Base-by-base conservation (phyloP, 2,329 filamentous ascomycete genomes). In the Hypoxylon sp. region DNA sequence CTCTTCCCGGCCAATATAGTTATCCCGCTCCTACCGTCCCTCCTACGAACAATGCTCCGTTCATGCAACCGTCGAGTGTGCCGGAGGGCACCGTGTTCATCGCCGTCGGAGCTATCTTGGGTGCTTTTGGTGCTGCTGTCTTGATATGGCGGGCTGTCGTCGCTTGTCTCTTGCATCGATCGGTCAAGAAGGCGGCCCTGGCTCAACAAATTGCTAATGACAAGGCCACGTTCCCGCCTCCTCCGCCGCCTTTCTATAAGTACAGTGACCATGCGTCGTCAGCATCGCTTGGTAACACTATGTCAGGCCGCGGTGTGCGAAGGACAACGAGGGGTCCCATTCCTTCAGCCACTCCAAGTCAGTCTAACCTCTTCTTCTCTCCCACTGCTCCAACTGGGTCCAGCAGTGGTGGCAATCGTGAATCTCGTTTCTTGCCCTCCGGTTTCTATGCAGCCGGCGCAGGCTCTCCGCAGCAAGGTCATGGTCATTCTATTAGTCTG, bases 41-140 rank as follows among this genome's bases (percentile, higher is more conserved):
- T 6, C 92, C 94, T 26, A 97, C 93, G 2, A 86, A 88, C 42
- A 88, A 91, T 76, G 96, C 96, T 4, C 94, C 95, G 14, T 99
- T 93, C 78, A 97, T 98, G 93, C 91, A 94, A 77, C 90, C 91
- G 75, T 97, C 94, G 0, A 90, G 82, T 59, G 85, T 94, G 10
- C 96, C 96, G 2, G 92, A 98, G 76, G 96, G 96, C 60, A 98
- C 95, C 3, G 92, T 99, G 66, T 99, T 99, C 83, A 99, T 99
- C 75, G 92, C 90, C 22, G 96, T 98, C 0, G 96, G 96, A 50
- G 92, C 94, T 26, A 91, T 94, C 29, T 87, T 99, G 5, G 96
- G 93, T 14, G 91, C 94, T 72, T 88, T 98, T 71, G 93, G 90
- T 10, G 84, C 94, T 8, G 90, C 90, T n/a, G 88, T 98, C 48